Evolutionary conservation across 768 basidiomycete genomes (phyloP), one percentile per base, ranked within the genome.

Genomic region (Hygrophorus pudorinus): DNA sequence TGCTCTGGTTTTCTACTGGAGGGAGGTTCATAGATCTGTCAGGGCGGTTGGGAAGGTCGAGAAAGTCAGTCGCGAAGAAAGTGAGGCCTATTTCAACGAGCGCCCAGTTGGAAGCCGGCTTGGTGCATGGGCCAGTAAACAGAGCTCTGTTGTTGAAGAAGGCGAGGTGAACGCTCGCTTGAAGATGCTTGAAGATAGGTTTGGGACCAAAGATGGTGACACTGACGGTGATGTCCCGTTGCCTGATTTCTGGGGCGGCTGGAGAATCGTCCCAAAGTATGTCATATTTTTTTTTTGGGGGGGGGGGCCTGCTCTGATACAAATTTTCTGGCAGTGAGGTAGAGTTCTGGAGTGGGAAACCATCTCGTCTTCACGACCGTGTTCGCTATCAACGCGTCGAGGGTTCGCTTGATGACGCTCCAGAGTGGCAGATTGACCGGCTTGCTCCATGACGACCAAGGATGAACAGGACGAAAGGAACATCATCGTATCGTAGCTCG

Each of bases 281-380:
- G 81, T 31, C 51, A 16, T 34, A 21, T 40, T 35, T 41, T 47
- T 34, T 34, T 48, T 13, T 28, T 39, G 24, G 33, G 18, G 1
- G 8, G 11, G n/a, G 46, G n/a, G 33, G n/a, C 14, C 10, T 44
- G 45, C 24, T 39, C 37, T 55, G 30, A 57, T 44, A 13, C 39
- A 43, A 33, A 37, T 24, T 9, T 16, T 18, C 17, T 49, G 41
- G 31, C 55, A 96, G 92, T 48, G 94, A 98, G 65, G 72, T 98
- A 41, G 94, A 98, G 58, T 97, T 97, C 60, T 97, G 94, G 94
- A 73, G 76, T n/a, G 94, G 94, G 24, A 85, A 91, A 55, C 88
- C 89, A n/a, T 93, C 89, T 18, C 76, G 94, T 31, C 67, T 97
- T 40, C 93, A 97, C 53, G 92, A 97, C 60, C 81, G 93, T 35